These are phyloP conservation scores for Ramalina intermedia DNA, from an alignment of 495 filamentous ascomycete genomes.

Conservation along the genomic window DNA sequence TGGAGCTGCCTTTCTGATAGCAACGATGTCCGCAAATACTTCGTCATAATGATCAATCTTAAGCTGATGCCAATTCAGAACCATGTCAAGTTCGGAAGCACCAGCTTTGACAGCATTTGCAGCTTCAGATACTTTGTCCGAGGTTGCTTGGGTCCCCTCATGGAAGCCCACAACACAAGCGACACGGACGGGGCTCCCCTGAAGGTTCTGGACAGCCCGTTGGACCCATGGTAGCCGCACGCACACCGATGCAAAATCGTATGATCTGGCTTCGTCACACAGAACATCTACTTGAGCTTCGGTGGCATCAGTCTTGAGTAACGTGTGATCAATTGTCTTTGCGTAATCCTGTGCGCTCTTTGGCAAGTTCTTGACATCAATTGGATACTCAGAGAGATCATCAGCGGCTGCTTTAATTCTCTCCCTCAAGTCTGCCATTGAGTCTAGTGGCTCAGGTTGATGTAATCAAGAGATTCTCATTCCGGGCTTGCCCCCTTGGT, in stretches of 20 bases:
- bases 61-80: constrained; percentile 44
- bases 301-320: constrained; percentile 40
- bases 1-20: constrained; percentile 37
- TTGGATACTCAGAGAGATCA: too few relatives aligned
- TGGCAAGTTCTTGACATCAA: too few relatives aligned
- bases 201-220: constrained; percentile 37
- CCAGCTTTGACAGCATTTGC: constrained; percentile 40
- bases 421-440: too few relatives aligned
- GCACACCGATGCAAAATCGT: constrained; percentile 44
- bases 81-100: constrained; percentile 53
- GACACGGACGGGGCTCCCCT: constrained; percentile 33
- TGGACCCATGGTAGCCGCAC: constrained; percentile 39
- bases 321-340: constrained; percentile 49
- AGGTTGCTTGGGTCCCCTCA: constrained; percentile 42
- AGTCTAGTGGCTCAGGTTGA: too few relatives aligned
- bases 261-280: constrained; percentile 44
- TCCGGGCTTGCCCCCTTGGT: too few relatives aligned
- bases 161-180: constrained; percentile 57
- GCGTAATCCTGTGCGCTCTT: constrained; percentile 3
- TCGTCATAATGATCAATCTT: constrained; percentile 32
- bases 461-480: too few relatives aligned
- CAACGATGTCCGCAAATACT: constrained; percentile 43
- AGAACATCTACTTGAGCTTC: constrained; percentile 41
- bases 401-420: too few relatives aligned
- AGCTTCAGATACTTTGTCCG: constrained; percentile 32